Evolutionary conservation across 768 basidiomycete species (phyloP).

Genomic region (Scleroderma citrinum): DNA sequence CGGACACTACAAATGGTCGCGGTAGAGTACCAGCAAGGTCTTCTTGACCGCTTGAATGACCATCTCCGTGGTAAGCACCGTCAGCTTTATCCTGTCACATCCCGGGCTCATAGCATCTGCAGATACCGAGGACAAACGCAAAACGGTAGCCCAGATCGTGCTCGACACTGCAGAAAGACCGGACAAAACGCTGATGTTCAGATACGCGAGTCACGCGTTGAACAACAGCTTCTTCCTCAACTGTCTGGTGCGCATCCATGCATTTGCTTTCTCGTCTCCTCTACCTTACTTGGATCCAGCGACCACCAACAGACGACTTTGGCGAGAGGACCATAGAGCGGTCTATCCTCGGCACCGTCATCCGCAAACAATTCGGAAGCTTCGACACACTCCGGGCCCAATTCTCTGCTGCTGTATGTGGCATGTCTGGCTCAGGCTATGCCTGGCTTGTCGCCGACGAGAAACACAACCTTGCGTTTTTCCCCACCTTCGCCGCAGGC

Average conservation of each 20-base stretch:
- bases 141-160: slow-evolving; percentile 66
- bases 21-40: slow-evolving; percentile 81
- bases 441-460: slow-evolving; percentile 83
- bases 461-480: slow-evolving; percentile 55
- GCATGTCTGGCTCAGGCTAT: slow-evolving; percentile 76
- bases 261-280: background rate
- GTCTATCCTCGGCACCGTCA: slow-evolving; percentile 12
- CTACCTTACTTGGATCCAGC: slow-evolving; percentile 17
- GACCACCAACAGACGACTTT: slow-evolving; percentile 25
- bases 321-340: slow-evolving; percentile 16
- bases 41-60: slow-evolving; percentile 71
- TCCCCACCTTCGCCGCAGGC: slow-evolving; percentile 85
- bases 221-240: slow-evolving; percentile 96
- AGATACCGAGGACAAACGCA: slow-evolving; percentile 54
- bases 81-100: background rate
- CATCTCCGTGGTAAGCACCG: slow-evolving; percentile 58
- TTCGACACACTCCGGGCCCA: slow-evolving; percentile 65
- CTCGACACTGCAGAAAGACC: slow-evolving; percentile 57
- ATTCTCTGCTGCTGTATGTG: slow-evolving; percentile 69
- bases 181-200: slow-evolving; percentile 67
- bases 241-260: slow-evolving; percentile 56
- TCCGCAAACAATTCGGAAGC: slow-evolving; percentile 49
- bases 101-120: background rate
- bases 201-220: slow-evolving; percentile 85
- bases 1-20: slow-evolving; percentile 65